phyloP scores from a whole-genome alignment of 2,329 filamentous ascomycete species.

The Ophiosphaerella korrae region DNA sequence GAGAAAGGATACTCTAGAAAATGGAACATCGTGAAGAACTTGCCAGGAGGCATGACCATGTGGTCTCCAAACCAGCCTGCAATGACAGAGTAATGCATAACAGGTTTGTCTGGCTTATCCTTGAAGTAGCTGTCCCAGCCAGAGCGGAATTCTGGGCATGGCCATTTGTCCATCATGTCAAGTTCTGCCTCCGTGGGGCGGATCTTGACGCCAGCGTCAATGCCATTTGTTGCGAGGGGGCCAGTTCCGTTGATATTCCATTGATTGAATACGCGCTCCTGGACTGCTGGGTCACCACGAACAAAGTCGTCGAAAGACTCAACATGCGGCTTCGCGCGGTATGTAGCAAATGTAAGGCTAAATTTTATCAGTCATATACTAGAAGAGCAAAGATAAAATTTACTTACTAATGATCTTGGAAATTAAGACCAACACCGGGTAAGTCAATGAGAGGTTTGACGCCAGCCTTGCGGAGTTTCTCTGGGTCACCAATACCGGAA shows the following conservation, averaged over 20 bases:
- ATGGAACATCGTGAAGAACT: constrained; percentile 72
- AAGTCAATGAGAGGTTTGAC: constrained; percentile 73
- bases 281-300: constrained; percentile 72
- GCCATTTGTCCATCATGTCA: constrained; percentile 72
- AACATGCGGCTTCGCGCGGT: constrained; percentile 73
- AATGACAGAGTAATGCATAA: constrained; percentile 84
- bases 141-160: constrained; percentile 72
- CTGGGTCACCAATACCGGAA: constrained; percentile 73
- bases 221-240: constrained; percentile 76
- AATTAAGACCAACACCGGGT: constrained; percentile 75
- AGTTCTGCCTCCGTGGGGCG: constrained; percentile 72
- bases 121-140: constrained; percentile 85
- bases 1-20: constrained; percentile 24
- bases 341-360: constrained; percentile 69
- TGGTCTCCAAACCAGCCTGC: constrained; percentile 58
- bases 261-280: constrained; percentile 75
- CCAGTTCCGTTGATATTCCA: constrained; percentile 82
- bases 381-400: neutral
- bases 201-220: constrained; percentile 80
- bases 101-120: constrained; percentile 82
- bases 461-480: constrained; percentile 71
- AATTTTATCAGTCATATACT: constrained; percentile 2
- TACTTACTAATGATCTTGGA: constrained; percentile 70
- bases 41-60: constrained; percentile 70
- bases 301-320: constrained; percentile 84